Percentiles rank a stretch among this genome's conserved stretches.
Evolutionary conservation across 345 rosid species (phyloP).

Genomic region (Aegle marmelos): DNA sequence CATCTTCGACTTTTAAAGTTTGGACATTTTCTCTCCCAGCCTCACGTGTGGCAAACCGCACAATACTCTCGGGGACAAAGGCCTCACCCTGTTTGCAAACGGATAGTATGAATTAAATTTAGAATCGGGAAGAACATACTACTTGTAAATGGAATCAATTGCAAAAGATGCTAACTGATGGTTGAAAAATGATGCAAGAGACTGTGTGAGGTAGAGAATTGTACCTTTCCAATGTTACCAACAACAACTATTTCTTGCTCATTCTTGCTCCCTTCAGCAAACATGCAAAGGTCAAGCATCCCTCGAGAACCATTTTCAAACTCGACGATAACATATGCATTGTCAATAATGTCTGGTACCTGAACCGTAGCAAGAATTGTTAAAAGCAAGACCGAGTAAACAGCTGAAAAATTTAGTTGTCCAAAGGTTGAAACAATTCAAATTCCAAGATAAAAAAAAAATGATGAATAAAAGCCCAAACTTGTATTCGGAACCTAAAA

Average conservation of each 20-base stretch:
- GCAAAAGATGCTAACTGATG: neutral
- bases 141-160: neutral
- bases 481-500: neutral
- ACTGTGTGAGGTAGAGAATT: neutral
- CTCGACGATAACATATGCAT: slow-evolving; percentile 82
- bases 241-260: slow-evolving; percentile 91
- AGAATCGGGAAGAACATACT: neutral
- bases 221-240: slow-evolving; percentile 76
- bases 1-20: slow-evolving; percentile 61
- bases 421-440: neutral
- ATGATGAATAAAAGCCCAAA: neutral
- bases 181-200: neutral
- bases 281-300: slow-evolving; percentile 96
- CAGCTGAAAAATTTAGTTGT: neutral
- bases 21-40: slow-evolving; percentile 72
- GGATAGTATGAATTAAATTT: slow-evolving; percentile 7
- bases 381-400: neutral
- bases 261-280: slow-evolving; percentile 94
- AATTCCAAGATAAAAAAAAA: neutral
- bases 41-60: slow-evolving; percentile 56
- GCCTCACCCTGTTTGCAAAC: slow-evolving; percentile 74
- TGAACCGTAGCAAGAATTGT: slow-evolving; percentile 22
- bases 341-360: slow-evolving; percentile 92
- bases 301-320: slow-evolving; percentile 90
- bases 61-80: slow-evolving; percentile 79